phyloP scores from a whole-genome alignment of 305 asterid genomes.

The Fraxinus nigra region DNA sequence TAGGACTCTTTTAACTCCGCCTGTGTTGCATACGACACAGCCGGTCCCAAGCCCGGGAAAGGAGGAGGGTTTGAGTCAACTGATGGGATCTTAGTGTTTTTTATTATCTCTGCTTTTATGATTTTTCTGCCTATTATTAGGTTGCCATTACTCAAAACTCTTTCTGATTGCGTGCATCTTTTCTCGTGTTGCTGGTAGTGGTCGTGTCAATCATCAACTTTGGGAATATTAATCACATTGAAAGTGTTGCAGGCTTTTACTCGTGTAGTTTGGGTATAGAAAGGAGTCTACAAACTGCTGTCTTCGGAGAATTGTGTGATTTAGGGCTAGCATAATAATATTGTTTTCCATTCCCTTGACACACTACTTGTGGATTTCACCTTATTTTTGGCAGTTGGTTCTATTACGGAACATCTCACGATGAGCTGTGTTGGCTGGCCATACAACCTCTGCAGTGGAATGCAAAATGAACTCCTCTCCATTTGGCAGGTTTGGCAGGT shows the following conservation, averaged over 20 bases:
- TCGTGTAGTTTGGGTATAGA: background rate
- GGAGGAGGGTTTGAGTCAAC: background rate
- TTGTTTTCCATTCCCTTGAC: background rate
- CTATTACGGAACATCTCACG: background rate
- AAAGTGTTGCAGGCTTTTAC: background rate
- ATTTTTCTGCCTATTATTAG: background rate
- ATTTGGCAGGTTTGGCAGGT: background rate
- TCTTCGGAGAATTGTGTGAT: background rate
- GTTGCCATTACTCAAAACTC: background rate
- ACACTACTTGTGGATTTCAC: background rate
- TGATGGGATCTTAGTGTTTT: background rate
- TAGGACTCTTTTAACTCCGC: background rate
- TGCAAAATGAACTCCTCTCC: background rate
- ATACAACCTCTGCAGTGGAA: background rate
- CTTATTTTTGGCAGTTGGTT: background rate
- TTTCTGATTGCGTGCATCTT: background rate
- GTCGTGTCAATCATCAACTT: background rate
- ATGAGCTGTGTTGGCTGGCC: background rate
- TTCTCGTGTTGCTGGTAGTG: background rate
- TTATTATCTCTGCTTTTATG: background rate
- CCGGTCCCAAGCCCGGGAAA: background rate
- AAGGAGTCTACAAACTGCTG: background rate
- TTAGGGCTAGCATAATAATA: background rate
- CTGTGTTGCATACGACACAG: background rate
- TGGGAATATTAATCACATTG: background rate